Evolutionary conservation across 306 rosid genomes (phyloP).

Genomic region (Begonia loranthoides): DNA sequence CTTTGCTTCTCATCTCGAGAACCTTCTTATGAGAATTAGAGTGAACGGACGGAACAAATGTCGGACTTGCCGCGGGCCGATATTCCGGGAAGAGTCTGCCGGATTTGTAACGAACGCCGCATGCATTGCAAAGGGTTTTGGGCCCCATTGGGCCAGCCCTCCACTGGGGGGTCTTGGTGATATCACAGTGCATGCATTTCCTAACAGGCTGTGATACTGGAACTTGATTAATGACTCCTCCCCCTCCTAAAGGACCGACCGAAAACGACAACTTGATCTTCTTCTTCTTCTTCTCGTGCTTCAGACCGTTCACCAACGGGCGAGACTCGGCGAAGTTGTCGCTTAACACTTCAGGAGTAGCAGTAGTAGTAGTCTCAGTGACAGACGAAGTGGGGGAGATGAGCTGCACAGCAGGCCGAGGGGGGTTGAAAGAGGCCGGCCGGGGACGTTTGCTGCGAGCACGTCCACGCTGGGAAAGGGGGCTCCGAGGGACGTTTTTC

Average conservation of each 20-base stretch:
- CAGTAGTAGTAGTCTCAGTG: constrained; percentile 25
- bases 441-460: constrained; percentile 99
- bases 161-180: constrained; percentile 99
- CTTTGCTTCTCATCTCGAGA: constrained; percentile 72
- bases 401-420: constrained; percentile 53
- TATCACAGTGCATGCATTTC: constrained; percentile 97
- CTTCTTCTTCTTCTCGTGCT: constrained; percentile 32
- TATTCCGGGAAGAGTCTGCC: constrained; percentile 94
- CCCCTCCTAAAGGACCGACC: constrained; percentile 22
- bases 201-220: constrained; percentile 37
- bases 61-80: constrained; percentile 96
- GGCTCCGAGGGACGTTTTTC: constrained; percentile 36
- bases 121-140: constrained; percentile 92
- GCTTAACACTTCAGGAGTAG: constrained; percentile 18
- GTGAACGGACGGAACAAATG: constrained; percentile 69
- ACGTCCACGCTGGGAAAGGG: constrained; percentile 55
- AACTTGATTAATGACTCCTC: constrained; percentile 15
- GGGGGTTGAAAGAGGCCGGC: constrained; percentile 78
- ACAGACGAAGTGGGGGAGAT: constrained; percentile 80
- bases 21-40: constrained; percentile 98
- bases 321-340: constrained; percentile 81
- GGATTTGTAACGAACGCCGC: constrained; percentile 91
- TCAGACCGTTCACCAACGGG: constrained; percentile 24
- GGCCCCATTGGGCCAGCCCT: constrained; percentile 99
- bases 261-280: constrained; percentile 39